Percentiles rank a stretch among this genome's conserved stretches.
Conservation (phyloP, 192 early-diverging fungal species). For the Umbelopsis sp. region DNA sequence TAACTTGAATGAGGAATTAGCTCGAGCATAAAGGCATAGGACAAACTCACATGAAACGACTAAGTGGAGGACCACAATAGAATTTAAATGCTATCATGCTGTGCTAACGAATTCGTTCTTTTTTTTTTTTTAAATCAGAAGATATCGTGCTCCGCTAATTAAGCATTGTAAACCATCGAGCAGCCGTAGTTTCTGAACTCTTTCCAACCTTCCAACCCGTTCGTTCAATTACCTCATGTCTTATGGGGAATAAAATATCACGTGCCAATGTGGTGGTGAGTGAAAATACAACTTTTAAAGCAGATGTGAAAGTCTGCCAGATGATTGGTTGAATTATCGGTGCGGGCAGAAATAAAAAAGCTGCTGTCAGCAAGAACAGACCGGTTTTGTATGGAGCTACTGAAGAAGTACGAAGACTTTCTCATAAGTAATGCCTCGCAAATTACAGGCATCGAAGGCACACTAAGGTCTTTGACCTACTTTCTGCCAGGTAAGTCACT, state of each 20-base stretch:
- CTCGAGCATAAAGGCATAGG: no score
- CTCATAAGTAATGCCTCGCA: constrained; percentile 87
- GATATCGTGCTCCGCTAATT: no score
- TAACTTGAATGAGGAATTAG: no score
- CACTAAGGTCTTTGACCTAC: constrained; percentile 85
- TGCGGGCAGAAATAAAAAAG: not conserved
- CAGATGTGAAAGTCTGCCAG: not conserved
- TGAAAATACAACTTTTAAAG: not conserved
- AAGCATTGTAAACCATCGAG: no score
- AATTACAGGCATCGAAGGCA: constrained; percentile 86
- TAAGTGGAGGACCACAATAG: no score
- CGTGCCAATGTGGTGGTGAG: not conserved
- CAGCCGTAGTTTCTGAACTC: no score
- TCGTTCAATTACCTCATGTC: no score
- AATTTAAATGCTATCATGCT: no score
- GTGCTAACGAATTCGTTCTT: no score
- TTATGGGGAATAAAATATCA: not conserved
- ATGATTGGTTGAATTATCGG: not conserved
- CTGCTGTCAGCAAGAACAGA: constrained; percentile 16
- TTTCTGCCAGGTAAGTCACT: constrained; percentile 74
- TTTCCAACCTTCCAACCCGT: no score
- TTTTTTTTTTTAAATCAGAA: no score
- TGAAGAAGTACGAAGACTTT: constrained; percentile 81
- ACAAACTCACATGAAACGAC: no score
- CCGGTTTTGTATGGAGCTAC: constrained; percentile 47